A percentile compares a stretch with the other conserved stretches of the same genome.
Conservation (phyloP, 148 eudicot species). For the Spergularia bocconei region DNA sequence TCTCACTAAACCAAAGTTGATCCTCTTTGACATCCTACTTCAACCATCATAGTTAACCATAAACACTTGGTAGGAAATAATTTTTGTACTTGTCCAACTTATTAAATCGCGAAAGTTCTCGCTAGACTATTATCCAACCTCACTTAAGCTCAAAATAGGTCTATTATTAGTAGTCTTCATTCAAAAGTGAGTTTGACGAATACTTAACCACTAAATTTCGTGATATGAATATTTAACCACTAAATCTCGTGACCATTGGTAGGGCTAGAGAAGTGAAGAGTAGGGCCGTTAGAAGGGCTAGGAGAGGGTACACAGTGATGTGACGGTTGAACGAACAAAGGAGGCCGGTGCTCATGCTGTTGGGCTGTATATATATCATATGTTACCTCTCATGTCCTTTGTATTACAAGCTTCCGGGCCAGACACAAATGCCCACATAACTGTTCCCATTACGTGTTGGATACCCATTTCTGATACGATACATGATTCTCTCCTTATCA, state of each 20-base stretch:
- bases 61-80: too few species aligned
- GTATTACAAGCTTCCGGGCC: constrained; percentile 11
- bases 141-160: too few species aligned
- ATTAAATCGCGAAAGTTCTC: too few species aligned
- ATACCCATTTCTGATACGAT: constrained; percentile 17
- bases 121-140: too few species aligned
- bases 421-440: constrained; percentile 25
- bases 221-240: background rate
- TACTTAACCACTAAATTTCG: too few species aligned
- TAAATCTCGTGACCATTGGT: background rate
- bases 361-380: constrained; percentile 20
- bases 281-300: background rate
- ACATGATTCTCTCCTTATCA: background rate
- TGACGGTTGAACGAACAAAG: constrained; percentile 29
- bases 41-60: too few species aligned
- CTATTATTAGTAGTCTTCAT: too few species aligned
- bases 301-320: constrained; percentile 21
- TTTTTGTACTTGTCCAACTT: too few species aligned
- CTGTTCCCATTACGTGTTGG: constrained; percentile 13
- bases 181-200: too few species aligned
- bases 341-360: constrained; percentile 5
- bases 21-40: too few species aligned
- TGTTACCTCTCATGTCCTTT: constrained; percentile 21
- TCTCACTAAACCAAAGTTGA: too few species aligned
- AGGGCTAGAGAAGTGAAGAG: background rate